phyloP scores from a whole-genome alignment of 2,329 filamentous ascomycete species.

The Stagonosporopsis chrysanthemi region DNA sequence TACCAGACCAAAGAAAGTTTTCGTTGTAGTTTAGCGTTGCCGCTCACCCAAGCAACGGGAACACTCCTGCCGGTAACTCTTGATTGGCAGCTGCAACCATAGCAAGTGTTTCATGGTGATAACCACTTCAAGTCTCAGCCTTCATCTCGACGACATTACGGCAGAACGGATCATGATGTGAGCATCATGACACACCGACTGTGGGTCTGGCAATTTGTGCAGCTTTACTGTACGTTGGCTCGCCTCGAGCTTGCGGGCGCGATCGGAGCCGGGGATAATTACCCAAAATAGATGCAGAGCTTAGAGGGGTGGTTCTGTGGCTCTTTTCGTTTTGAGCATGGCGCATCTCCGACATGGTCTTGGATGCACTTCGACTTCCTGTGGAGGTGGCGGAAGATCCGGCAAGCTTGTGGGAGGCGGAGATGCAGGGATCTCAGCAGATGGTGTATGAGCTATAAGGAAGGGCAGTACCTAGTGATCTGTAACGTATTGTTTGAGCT shows the following conservation, averaged over 20 bases:
- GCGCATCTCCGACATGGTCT: neutral
- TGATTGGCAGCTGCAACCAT: slow-evolving; percentile 3
- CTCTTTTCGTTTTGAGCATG: neutral
- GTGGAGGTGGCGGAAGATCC: no score
- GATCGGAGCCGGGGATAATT: slow-evolving; percentile 7
- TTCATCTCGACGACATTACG: neutral
- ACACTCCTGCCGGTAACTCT: slow-evolving; percentile 1
- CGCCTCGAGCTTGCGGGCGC: slow-evolving; percentile 15
- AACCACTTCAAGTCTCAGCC: neutral
- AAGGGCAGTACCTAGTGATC: no score
- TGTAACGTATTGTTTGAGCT: no score
- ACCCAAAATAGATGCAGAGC: neutral
- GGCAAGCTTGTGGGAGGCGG: no score
- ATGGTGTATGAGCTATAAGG: no score
- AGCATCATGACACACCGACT: slow-evolving; percentile 8
- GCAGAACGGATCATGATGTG: slow-evolving; percentile 8
- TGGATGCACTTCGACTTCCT: no score
- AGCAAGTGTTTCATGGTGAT: neutral
- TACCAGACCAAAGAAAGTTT: slow-evolving; percentile 28
- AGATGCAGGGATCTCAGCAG: no score
- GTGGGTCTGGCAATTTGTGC: slow-evolving; percentile 1
- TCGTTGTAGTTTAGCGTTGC: slow-evolving; percentile 24
- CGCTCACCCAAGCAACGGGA: slow-evolving; percentile 24
- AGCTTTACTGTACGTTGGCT: neutral
- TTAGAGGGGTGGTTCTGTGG: no score